Conservation (phyloP, 345 rosid species). For the Carallia brachiata region DNA sequence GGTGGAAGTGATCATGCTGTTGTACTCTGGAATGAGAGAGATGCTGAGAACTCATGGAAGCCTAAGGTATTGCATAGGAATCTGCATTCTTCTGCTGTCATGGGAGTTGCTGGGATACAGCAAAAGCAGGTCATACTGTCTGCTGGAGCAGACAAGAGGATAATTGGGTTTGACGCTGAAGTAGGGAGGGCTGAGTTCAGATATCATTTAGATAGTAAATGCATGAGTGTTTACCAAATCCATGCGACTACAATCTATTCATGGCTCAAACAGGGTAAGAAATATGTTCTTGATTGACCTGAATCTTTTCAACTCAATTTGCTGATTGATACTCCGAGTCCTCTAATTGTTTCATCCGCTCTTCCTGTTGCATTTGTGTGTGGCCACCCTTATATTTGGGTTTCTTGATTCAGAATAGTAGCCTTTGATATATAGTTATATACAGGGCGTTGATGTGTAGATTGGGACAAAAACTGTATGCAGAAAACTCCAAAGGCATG, state of each 20-base stretch:
- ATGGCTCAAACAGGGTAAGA: conserved; percentile 95
- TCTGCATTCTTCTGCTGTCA: conserved; percentile 88
- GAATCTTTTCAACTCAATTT: not conserved
- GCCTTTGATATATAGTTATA: not conserved
- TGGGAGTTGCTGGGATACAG: conserved; percentile 90
- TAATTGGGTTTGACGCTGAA: conserved; percentile 71
- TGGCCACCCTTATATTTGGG: not conserved
- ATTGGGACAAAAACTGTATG: too few relatives aligned
- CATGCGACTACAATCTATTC: conserved; percentile 87
- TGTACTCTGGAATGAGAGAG: conserved; percentile 72
- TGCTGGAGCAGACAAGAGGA: conserved; percentile 83
- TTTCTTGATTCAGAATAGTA: not conserved
- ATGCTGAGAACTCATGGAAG: conserved; percentile 65
- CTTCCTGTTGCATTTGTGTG: too few relatives aligned
- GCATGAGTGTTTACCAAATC: conserved; percentile 95
- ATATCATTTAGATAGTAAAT: conserved; percentile 84
- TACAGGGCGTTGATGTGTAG: too few relatives aligned
- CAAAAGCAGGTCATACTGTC: conserved; percentile 73
- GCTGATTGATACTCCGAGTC: not conserved
- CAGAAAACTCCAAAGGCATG: too few relatives aligned
- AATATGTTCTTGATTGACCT: not conserved
- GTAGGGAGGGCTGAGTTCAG: conserved; percentile 66
- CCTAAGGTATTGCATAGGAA: conserved; percentile 67
- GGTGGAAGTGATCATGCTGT: conserved; percentile 93
- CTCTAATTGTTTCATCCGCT: not conserved